A percentile compares a stretch with the other conserved stretches of the same genome.
Conservation (phyloP, 2,329 filamentous ascomycete genomes). For the Stachybotrys elegans region DNA sequence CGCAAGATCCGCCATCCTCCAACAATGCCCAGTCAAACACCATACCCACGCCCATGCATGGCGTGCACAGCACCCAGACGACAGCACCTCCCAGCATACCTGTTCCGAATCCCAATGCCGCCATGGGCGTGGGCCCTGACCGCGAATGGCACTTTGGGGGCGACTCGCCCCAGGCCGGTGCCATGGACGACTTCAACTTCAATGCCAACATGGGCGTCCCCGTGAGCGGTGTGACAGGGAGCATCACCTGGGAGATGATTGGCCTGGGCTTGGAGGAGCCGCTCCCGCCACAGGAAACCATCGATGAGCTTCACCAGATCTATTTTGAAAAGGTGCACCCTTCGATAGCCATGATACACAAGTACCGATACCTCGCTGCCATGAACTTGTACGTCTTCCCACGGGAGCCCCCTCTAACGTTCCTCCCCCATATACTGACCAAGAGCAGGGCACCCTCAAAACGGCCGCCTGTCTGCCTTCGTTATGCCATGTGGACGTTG, state of each 20-base stretch:
- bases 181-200: slow-evolving; percentile 56
- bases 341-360: slow-evolving; percentile 83
- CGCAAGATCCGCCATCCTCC: slow-evolving; percentile 44
- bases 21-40: slow-evolving; percentile 23
- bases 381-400: slow-evolving; percentile 72
- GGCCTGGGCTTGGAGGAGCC: slow-evolving; percentile 56
- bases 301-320: slow-evolving; percentile 83
- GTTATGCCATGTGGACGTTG: slow-evolving; percentile 95
- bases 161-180: slow-evolving; percentile 45
- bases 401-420: background rate
- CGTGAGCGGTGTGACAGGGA: slow-evolving; percentile 46
- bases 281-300: slow-evolving; percentile 52
- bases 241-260: slow-evolving; percentile 76
- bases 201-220: slow-evolving; percentile 42
- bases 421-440: no score
- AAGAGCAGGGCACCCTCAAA: slow-evolving; percentile 63
- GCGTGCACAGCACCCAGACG: slow-evolving; percentile 22
- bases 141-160: slow-evolving; percentile 51
- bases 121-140: slow-evolving; percentile 30
- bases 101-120: slow-evolving; percentile 41
- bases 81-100: slow-evolving; percentile 19
- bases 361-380: slow-evolving; percentile 77
- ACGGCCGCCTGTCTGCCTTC: slow-evolving; percentile 79
- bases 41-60: slow-evolving; percentile 19
- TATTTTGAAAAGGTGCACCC: slow-evolving; percentile 91